These are phyloP conservation scores for Cubamyces lactineus DNA, from an alignment of 768 basidiomycete species.

Conservation along the genomic window DNA sequence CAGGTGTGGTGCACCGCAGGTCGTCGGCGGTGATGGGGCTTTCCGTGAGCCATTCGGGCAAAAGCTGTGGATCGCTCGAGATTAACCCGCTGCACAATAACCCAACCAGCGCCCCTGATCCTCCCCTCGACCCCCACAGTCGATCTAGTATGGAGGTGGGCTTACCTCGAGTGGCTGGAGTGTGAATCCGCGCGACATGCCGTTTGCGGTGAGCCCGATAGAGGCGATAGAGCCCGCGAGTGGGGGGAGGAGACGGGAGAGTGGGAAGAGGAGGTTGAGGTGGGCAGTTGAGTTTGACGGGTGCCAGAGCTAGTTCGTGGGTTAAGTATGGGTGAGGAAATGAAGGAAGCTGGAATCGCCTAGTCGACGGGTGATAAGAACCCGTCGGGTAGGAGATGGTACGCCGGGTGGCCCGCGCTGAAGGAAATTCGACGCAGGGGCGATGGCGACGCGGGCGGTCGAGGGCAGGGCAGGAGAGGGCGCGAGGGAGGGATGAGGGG, in stretches of 20 bases:
- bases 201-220: background rate
- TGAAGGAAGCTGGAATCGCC: too few relatives aligned
- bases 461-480: background rate
- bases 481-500: background rate
- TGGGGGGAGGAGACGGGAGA: too few relatives aligned
- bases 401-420: too few relatives aligned
- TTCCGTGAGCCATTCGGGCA: constrained; percentile 29
- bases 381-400: too few relatives aligned
- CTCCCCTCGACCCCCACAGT: background rate
- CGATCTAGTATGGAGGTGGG: background rate
- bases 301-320: too few relatives aligned
- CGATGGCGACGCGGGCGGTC: background rate
- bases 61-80: constrained; percentile 8
- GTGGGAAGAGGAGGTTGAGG: too few relatives aligned
- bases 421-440: background rate
- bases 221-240: background rate
- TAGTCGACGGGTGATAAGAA: too few relatives aligned
- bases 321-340: too few relatives aligned
- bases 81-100: background rate
- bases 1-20: constrained; percentile 18
- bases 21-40: constrained; percentile 26
- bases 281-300: too few relatives aligned
- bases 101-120: background rate
- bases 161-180: constrained; percentile 17
- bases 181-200: background rate